These are phyloP conservation scores for Globisporangium uncinulatum DNA, from an alignment of 352 stramenopile species.

Conservation along the genomic window DNA sequence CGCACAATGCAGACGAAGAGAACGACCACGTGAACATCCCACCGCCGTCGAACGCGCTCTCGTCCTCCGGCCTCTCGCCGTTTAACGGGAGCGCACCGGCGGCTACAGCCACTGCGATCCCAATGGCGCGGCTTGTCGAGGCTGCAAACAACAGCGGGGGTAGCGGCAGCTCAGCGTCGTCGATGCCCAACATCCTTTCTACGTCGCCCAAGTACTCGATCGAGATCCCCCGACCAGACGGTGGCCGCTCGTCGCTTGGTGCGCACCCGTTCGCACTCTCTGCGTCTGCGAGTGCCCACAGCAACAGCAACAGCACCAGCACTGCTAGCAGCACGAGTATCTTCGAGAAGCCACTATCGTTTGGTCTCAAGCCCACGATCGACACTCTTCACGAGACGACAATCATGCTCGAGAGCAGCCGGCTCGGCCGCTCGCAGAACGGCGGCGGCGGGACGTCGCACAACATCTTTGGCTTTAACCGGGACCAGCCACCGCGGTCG, in stretches of 20 bases:
- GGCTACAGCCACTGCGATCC: constrained; percentile 1
- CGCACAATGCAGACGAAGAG: constrained; percentile 25
- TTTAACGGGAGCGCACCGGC: neutral
- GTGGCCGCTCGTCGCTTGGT: constrained; percentile 37
- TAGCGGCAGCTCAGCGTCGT: constrained; percentile 8
- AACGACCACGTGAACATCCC: constrained; percentile 11
- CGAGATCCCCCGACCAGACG: constrained; percentile 49
- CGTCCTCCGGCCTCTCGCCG: constrained; percentile 10
- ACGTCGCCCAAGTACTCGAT: constrained; percentile 48
- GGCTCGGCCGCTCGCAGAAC: constrained; percentile 40
- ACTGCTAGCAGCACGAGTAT: constrained; percentile 4
- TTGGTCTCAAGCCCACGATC: constrained; percentile 22
- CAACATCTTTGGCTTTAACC: constrained; percentile 76
- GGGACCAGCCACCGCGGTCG: constrained; percentile 34
- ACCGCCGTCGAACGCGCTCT: constrained; percentile 1
- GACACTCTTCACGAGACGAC: constrained; percentile 34
- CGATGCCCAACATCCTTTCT: constrained; percentile 14
- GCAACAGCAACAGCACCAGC: neutral
- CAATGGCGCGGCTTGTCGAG: constrained; percentile 12
- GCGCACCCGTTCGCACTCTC: constrained; percentile 18
- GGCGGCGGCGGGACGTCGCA: constrained; percentile 60
- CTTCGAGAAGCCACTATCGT: constrained; percentile 28
- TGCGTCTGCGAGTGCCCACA: neutral
- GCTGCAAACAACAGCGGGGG: constrained; percentile 4
- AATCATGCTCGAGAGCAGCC: constrained; percentile 35